Conservation (phyloP, 164 flowering plant genomes). For the Amborella trichopoda region DNA sequence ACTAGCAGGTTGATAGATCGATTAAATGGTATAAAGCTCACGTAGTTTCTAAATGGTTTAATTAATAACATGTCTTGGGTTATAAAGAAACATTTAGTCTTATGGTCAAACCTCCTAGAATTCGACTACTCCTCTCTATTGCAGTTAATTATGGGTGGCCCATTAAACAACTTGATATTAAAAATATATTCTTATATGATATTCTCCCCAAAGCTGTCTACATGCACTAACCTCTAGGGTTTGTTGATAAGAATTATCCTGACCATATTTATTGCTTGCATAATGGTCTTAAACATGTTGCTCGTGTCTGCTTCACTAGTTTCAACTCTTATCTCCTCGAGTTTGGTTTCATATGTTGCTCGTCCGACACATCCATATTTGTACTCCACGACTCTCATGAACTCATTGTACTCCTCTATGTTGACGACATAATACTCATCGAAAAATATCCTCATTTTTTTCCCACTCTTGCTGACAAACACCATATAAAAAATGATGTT, state of each 20-base stretch:
- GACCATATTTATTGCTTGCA: not conserved
- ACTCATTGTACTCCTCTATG: not conserved
- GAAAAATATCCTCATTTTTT: not conserved
- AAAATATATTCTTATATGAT: not conserved
- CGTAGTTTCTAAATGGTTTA: too few species aligned
- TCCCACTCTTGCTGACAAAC: not conserved
- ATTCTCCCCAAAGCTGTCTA: not conserved
- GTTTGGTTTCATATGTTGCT: not conserved
- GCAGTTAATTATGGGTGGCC: too few species aligned
- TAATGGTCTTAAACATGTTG: not conserved
- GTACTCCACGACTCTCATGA: not conserved
- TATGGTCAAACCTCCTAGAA: too few species aligned
- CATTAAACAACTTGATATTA: not conserved
- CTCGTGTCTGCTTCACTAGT: not conserved
- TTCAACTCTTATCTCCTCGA: not conserved
- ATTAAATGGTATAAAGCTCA: too few species aligned
- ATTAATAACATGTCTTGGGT: too few species aligned
- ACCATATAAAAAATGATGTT: not conserved
- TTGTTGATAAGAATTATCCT: not conserved
- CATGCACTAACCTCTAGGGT: not conserved
- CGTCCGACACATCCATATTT: not conserved
- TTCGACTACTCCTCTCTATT: too few species aligned
- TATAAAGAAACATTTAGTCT: too few species aligned
- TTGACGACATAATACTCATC: not conserved
- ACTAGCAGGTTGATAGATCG: too few species aligned